Evolutionary conservation across 1,284 basidiomycete genomes (phyloP).

Genomic region (Cutaneotrichosporon dermatis): DNA sequence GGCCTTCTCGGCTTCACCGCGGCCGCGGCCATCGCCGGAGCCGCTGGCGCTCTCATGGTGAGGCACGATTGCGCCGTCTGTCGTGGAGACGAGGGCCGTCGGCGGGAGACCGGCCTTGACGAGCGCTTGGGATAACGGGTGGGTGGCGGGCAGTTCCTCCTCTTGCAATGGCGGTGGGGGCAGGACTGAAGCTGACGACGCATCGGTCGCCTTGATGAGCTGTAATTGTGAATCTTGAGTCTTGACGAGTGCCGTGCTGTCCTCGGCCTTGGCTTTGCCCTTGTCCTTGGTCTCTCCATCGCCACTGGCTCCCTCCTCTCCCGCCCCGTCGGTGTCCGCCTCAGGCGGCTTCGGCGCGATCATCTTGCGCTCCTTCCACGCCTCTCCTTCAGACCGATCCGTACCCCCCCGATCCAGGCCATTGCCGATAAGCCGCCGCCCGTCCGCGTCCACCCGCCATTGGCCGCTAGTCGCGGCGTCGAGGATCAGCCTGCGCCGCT

Average conservation of each 20-base stretch:
- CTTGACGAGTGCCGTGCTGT: slow-evolving; percentile 7
- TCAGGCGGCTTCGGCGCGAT: neutral
- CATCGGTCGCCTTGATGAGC: slow-evolving; percentile 16
- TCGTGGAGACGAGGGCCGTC: slow-evolving; percentile 40
- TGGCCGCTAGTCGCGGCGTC: slow-evolving; percentile 37
- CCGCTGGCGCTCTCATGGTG: slow-evolving; percentile 37
- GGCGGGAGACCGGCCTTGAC: slow-evolving; percentile 44
- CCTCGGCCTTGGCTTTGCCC: neutral
- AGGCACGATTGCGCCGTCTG: slow-evolving; percentile 43
- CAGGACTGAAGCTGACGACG: slow-evolving; percentile 8
- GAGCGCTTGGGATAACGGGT: slow-evolving; percentile 44
- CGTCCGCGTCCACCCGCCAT: slow-evolving; percentile 38
- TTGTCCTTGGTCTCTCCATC: neutral
- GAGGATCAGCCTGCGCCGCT: slow-evolving; percentile 45
- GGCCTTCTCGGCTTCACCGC: slow-evolving; percentile 32
- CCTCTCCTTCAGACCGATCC: slow-evolving; percentile 32
- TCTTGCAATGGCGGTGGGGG: slow-evolving; percentile 18
- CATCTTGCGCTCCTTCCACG: slow-evolving; percentile 31
- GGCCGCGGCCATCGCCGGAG: slow-evolving; percentile 28
- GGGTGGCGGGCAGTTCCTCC: slow-evolving; percentile 31
- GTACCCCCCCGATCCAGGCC: slow-evolving; percentile 32
- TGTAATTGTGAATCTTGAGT: slow-evolving; percentile 11
- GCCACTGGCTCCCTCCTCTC: neutral
- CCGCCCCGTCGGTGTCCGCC: neutral
- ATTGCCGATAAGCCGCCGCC: slow-evolving; percentile 33